Base-by-base conservation (phyloP, 169 alveolate genomes). In the Plasmodium blacklocki region DNA sequence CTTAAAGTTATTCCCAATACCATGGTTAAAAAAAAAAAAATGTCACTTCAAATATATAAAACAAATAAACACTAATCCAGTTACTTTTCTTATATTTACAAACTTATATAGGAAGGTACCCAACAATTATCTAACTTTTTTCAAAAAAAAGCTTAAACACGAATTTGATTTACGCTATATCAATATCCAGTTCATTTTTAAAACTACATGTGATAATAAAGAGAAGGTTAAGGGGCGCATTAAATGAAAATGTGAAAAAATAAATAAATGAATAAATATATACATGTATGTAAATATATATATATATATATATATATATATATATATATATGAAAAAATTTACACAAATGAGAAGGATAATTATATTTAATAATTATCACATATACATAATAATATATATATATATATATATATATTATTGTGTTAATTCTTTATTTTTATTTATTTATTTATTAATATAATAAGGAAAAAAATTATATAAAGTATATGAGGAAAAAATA, bases 1-100 rank as follows among this genome's bases (percentile, higher is more conserved):
- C 52, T 45, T 67, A 12, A 68, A 80, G 59, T 21, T 80, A 14
- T 80, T 80, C 14, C 91, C 91, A 29, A 49, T 80, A 18, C 91
- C 91, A 2, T 80, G 91, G 91, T 6, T 67, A 23, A 80, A 71
- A 21, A 80, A 80, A 68, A 67, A 50, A 39, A 80, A 80, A 80
- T 80, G 91, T 26, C 49, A 26, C 47, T 80, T 80, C 59, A 80
- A 80, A 59, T 80, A 54, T 59, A 80, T 80, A 8, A 80, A 71
- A 45, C 91, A 80, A 21, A 71, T 80, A 15, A 80, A 32, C 11
- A 67, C 45, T 2, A 80, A 67, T 21, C 91, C 91, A 3, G 43
- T 70, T 9, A 80, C 91, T 8, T 66, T 80, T 26, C 91, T 80
- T 47, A 54, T 80, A 14, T 80, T 80, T 45, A 80, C 91, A 23